Conservation (phyloP, 768 basidiomycete species). For the Hygrophorus russula region DNA sequence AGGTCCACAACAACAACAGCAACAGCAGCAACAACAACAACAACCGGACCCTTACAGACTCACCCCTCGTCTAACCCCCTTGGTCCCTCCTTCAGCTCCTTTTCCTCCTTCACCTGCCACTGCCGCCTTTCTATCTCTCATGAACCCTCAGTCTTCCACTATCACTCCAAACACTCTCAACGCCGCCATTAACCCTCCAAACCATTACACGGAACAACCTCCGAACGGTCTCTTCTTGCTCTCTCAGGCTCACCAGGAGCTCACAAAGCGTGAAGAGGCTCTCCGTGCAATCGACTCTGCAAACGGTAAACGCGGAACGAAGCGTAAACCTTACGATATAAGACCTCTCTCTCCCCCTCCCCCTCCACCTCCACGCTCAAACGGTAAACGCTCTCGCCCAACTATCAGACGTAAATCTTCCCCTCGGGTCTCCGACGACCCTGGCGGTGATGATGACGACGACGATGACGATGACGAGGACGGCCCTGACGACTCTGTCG, state of each 20-base stretch:
- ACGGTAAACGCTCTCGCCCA: conserved; percentile 29
- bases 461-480: conserved; percentile 16
- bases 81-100: conserved; percentile 58
- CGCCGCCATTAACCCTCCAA: conserved; percentile 67
- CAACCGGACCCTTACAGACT: conserved; percentile 70
- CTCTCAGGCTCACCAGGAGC: conserved; percentile 91
- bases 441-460: conserved; percentile 5
- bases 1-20: conserved; percentile 57
- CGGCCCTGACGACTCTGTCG: conserved; percentile 20
- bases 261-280: conserved; percentile 88
- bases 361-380: conserved; percentile 17
- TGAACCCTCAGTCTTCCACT: conserved; percentile 53
- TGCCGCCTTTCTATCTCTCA: conserved; percentile 86
- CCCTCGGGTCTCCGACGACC: background rate
- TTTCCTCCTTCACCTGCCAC: conserved; percentile 78
- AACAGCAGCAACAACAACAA: conserved; percentile 20
- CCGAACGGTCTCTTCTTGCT: conserved; percentile 92
- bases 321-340: conserved; percentile 62
- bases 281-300: conserved; percentile 27
- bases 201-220: conserved; percentile 24
- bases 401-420: background rate
- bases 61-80: conserved; percentile 74
- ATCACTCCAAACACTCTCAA: conserved; percentile 68
- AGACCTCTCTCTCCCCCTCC: conserved; percentile 20
- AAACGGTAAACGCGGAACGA: conserved; percentile 44